These are phyloP conservation scores for Ammopiptanthus mongolicus DNA, from an alignment of 306 rosid genomes.

Conservation along the genomic window DNA sequence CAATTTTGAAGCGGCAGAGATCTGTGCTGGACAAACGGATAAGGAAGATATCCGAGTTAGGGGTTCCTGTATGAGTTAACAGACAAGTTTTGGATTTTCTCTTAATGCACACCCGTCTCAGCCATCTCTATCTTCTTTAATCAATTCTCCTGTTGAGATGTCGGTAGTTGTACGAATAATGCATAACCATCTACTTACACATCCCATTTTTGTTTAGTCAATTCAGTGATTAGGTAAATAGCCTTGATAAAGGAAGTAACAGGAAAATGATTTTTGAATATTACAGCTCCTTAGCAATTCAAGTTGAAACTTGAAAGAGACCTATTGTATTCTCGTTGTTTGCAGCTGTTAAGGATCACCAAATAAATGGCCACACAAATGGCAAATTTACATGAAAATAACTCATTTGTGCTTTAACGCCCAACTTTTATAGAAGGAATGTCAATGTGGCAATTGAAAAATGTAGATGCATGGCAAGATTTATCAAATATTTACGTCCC, in stretches of 20 bases:
- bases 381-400: too few relatives aligned
- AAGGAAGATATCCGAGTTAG: constrained; percentile 71
- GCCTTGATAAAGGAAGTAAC: not conserved
- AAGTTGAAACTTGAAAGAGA: not conserved
- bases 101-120: constrained; percentile 12
- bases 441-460: too few relatives aligned
- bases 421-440: too few relatives aligned
- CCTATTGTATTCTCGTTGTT: too few relatives aligned
- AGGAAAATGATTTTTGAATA: not conserved
- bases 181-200: constrained; percentile 4
- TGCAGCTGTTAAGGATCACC: not conserved
- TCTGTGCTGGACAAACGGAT: constrained; percentile 50
- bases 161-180: not conserved
- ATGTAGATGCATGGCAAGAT: too few relatives aligned
- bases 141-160: constrained; percentile 1
- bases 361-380: too few relatives aligned
- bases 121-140: not conserved
- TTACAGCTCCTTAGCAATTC: not conserved
- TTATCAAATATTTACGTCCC: too few relatives aligned
- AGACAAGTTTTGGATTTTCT: not conserved
- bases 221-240: not conserved
- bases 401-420: too few relatives aligned
- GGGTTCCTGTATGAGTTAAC: constrained; percentile 54
- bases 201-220: not conserved
- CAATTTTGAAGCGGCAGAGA: constrained; percentile 56